Base-by-base conservation (phyloP, 495 filamentous ascomycete species). In the Lepidopterella palustris region DNA sequence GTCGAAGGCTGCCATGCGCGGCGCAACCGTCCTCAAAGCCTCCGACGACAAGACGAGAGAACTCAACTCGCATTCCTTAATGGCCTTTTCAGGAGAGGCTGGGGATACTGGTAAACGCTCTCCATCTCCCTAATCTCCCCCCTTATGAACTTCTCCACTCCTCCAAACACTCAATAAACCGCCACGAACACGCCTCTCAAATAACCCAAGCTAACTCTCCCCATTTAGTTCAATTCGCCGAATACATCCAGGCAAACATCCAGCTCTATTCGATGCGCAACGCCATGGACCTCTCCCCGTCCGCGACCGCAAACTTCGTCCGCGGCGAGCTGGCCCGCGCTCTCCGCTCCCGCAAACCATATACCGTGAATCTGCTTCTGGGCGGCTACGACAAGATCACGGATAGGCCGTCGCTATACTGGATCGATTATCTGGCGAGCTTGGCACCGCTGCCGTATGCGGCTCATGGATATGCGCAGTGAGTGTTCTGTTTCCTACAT, bases 181-280 rank as follows among this genome's bases (percentile, higher is more conserved):
- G n/a, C n/a, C n/a, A n/a, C n/a, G n/a, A n/a, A n/a, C n/a, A n/a
- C n/a, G n/a, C 3, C 13, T 42, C 23, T 11, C 15, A 11, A 15
- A 27, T 45, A 27, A 60, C 9, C 50, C 47, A 50, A 9, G 24
- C 47, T 50, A 50, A 21, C 11, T 6, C 47, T 26, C 26, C 18
- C 1, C 45, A 32, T 45, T 62, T 72, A 95, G 93, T 97, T 51
- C 93, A 99, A 84, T 99, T 99, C 73, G 90, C 93, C 68, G 93
- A 99, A 79, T 97, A 90, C 78, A 91, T 97, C 76, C 91, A 97
- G 83, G 95, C 93, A 63, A 97, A 99, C 71, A 86, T 95, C 68
- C 88, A 92, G 74, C 87, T 99, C 70, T 99, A 99, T 76, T 89
- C 88, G 63, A 99, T 97, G 92, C 90, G 93, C 62, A 97, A 97